phyloP scores from a whole-genome alignment of 805 yeast species.

The Sugiyamaella smithiae region DNA sequence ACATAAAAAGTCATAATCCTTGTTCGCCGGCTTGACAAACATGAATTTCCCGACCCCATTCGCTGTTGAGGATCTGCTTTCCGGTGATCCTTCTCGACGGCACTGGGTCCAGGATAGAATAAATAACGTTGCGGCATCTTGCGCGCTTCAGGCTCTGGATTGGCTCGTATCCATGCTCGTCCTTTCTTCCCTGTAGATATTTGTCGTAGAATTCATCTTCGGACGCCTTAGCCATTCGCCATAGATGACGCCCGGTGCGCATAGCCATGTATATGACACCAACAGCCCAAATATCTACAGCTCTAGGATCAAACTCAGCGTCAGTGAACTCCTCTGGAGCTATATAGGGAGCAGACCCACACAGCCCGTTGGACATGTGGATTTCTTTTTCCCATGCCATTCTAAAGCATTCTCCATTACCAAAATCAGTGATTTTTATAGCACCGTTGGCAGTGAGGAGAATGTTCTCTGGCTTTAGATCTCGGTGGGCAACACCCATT shows the following conservation, averaged over 20 bases:
- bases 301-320: slow-evolving; percentile 63
- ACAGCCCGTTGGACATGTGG: slow-evolving; percentile 61
- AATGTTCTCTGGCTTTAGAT: slow-evolving; percentile 85
- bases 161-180: slow-evolving; percentile 85
- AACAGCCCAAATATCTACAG: slow-evolving; percentile 83
- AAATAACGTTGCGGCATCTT: slow-evolving; percentile 86
- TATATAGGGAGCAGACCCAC: slow-evolving; percentile 87
- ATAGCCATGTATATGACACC: slow-evolving; percentile 75
- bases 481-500: slow-evolving; percentile 92
- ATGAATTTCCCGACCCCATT: slow-evolving; percentile 88
- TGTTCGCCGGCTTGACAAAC: slow-evolving; percentile 69
- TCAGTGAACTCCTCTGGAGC: slow-evolving; percentile 79
- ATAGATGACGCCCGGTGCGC: slow-evolving; percentile 88
- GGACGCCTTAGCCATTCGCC: slow-evolving; percentile 71
- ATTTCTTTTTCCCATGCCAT: slow-evolving; percentile 80
- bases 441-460: slow-evolving; percentile 62
- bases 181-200: slow-evolving; percentile 73
- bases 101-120: slow-evolving; percentile 85
- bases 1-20: too few relatives aligned
- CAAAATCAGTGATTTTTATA: slow-evolving; percentile 76
- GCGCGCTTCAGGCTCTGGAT: slow-evolving; percentile 81
- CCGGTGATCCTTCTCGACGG: slow-evolving; percentile 85
- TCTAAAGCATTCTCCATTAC: slow-evolving; percentile 83
- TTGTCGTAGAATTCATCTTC: slow-evolving; percentile 76
- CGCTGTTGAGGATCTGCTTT: slow-evolving; percentile 80